These are phyloP conservation scores for Penicillium canescens DNA, from an alignment of 495 filamentous ascomycete species.

Conservation along the genomic window DNA sequence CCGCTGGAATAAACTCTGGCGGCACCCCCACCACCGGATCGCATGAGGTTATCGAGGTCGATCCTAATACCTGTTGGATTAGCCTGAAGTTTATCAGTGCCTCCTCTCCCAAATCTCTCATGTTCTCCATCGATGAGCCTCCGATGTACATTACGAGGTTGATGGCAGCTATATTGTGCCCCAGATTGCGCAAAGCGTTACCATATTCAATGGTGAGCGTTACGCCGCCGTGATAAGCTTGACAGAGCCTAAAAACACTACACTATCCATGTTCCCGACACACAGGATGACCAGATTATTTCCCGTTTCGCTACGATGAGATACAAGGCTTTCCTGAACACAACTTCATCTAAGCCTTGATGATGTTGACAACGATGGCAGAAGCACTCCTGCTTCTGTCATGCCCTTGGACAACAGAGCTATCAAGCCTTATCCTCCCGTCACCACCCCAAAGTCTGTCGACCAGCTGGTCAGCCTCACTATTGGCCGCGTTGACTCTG, in stretches of 20 bases:
- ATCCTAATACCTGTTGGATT: conserved; percentile 39
- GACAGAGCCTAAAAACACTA: conserved; percentile 35
- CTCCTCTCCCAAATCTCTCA: conserved; percentile 34
- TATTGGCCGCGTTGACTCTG: conserved; percentile 32
- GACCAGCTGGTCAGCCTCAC: conserved; percentile 43
- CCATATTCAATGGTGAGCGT: conserved; percentile 36
- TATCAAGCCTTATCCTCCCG: conserved; percentile 36
- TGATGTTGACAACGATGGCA: conserved; percentile 39
- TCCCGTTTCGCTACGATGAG: conserved; percentile 31
- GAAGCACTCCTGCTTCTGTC: conserved; percentile 31
- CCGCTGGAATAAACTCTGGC: conserved; percentile 32
- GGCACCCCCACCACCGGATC: conserved; percentile 43
- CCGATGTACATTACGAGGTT: conserved; percentile 43
- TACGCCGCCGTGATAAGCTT: conserved; percentile 41
- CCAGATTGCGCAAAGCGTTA: conserved; percentile 25
- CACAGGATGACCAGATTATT: conserved; percentile 36
- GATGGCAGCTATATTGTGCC: conserved; percentile 43
- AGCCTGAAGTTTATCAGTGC: conserved; percentile 52
- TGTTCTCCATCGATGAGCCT: conserved; percentile 45
- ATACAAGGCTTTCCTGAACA: conserved; percentile 30
- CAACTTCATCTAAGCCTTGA: conserved; percentile 26
- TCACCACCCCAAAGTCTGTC: conserved; percentile 27
- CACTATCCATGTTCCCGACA: conserved; percentile 35
- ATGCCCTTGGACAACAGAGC: conserved; percentile 29
- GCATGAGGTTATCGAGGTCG: conserved; percentile 38